Conservation (phyloP, 306 rosid genomes). For the Pyrus bretschneideri region DNA sequence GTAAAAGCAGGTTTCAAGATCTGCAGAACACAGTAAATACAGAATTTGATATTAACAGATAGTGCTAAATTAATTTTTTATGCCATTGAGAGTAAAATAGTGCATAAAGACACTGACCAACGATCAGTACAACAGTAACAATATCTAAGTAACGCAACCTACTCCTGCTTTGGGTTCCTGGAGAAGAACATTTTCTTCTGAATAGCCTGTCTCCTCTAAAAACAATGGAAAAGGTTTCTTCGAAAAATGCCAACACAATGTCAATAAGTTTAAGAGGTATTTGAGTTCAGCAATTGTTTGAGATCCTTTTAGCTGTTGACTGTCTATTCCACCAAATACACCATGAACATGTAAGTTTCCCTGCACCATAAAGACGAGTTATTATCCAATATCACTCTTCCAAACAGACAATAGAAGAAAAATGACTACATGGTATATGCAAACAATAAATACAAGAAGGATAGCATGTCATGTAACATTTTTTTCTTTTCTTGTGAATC, state of each 20-base stretch:
- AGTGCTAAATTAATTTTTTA: background rate
- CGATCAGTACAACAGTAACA: background rate
- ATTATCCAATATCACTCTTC: background rate
- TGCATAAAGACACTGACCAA: background rate
- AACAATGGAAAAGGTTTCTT: conserved; percentile 75
- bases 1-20: conserved; percentile 98
- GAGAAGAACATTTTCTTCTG: conserved; percentile 66
- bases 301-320: conserved; percentile 59
- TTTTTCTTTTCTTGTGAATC: background rate
- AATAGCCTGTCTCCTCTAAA: conserved; percentile 79
- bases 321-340: conserved; percentile 74
- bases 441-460: background rate
- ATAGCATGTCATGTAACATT: background rate
- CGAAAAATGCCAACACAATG: conserved; percentile 90
- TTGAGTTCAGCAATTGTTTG: conserved; percentile 60
- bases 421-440: background rate
- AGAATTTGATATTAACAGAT: background rate
- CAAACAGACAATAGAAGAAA: background rate
- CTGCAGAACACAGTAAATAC: conserved; percentile 39
- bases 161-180: conserved; percentile 97
- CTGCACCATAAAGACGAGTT: conserved; percentile 25
- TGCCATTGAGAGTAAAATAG: background rate
- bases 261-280: conserved; percentile 67
- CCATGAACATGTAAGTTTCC: conserved; percentile 69
- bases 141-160: conserved; percentile 26